A percentile compares a stretch with the other conserved stretches of the same genome.
phyloP scores from a whole-genome alignment of 257 asterid species.

The Primulina huaijiensis region DNA sequence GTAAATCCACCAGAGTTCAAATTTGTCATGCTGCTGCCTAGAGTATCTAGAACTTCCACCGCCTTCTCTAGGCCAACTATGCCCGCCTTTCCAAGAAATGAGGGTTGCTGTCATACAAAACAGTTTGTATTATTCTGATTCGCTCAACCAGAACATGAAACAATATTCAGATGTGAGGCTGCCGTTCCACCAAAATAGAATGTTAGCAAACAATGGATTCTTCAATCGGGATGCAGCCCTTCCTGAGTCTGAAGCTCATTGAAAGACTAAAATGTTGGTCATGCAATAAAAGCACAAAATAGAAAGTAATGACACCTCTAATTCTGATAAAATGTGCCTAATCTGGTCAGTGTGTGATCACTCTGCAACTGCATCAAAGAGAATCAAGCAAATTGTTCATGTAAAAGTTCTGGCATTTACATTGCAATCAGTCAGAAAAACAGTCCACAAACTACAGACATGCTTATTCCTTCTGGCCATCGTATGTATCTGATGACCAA shows the following conservation, averaged over 20 bases:
- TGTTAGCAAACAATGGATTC: conserved; percentile 15
- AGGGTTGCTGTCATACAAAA: conserved; percentile 62
- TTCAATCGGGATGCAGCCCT: conserved; percentile 5
- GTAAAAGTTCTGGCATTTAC: conserved; percentile 8
- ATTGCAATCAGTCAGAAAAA: conserved; percentile 8
- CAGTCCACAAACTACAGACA: conserved; percentile 12
- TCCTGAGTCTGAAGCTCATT: conserved; percentile 9
- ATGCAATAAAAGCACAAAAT: conserved; percentile 12
- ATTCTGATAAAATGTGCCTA: not conserved
- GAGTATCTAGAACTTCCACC: conserved; percentile 89
- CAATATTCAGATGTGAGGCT: not conserved
- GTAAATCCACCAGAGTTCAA: conserved; percentile 85
- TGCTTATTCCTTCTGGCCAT: not conserved
- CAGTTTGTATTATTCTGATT: conserved; percentile 16
- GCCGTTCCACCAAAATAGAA: not conserved
- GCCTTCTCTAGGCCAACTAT: conserved; percentile 86
- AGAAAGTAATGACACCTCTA: conserved; percentile 15
- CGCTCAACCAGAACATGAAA: conserved; percentile 4
- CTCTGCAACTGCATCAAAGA: conserved; percentile 19
- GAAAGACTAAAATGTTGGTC: conserved; percentile 14
- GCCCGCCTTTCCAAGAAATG: conserved; percentile 98
- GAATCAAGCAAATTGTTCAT: not conserved
- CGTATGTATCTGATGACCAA: not conserved
- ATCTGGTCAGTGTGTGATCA: not conserved
- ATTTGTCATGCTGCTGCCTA: conserved; percentile 98